A percentile compares a stretch with the other conserved stretches of the same genome.
phyloP scores from a whole-genome alignment of 495 filamentous ascomycete species.

The Baudoinia panamericana region DNA sequence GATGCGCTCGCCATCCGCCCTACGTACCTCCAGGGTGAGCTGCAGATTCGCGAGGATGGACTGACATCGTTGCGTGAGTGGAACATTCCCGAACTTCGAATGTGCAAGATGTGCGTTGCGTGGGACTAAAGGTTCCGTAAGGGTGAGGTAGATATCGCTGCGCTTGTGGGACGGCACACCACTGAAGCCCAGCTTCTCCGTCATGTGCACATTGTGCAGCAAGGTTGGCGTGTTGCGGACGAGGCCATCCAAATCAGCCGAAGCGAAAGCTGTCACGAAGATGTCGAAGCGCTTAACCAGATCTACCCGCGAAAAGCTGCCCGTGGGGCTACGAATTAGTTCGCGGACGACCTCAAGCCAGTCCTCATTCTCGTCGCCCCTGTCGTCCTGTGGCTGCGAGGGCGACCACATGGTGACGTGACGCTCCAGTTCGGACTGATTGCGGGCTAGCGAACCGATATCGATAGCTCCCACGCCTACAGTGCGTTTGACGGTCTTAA shows the following conservation, averaged over 20 bases:
- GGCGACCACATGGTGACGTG: conserved; percentile 70
- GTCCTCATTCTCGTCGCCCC: conserved; percentile 40
- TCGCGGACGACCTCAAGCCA: conserved; percentile 68
- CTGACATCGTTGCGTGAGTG: conserved; percentile 41
- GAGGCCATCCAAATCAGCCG: conserved; percentile 61
- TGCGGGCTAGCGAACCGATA: conserved; percentile 61
- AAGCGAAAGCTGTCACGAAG: conserved; percentile 59
- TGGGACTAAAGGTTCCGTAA: conserved; percentile 61
- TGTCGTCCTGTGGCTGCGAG: conserved; percentile 33
- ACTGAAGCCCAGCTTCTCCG: conserved; percentile 85
- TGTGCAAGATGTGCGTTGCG: conserved; percentile 68
- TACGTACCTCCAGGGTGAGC: conserved; percentile 76
- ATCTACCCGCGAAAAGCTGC: conserved; percentile 57
- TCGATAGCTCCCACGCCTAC: conserved; percentile 75
- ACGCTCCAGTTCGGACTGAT: conserved; percentile 64
- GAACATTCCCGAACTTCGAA: conserved; percentile 59
- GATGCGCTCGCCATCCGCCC: conserved; percentile 61
- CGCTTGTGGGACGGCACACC: conserved; percentile 75
- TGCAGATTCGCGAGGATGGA: conserved; percentile 64
- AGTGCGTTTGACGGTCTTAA: conserved; percentile 44
- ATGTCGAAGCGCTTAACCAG: conserved; percentile 62
- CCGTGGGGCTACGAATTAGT: conserved; percentile 56
- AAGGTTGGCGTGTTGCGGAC: conserved; percentile 79
- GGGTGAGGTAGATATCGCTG: conserved; percentile 86
- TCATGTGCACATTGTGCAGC: conserved; percentile 64